Evolutionary conservation across 2,329 filamentous ascomycete genomes (phyloP), one percentile per base, ranked within the genome.

Genomic region (Pseudogymnoascus sp.): DNA sequence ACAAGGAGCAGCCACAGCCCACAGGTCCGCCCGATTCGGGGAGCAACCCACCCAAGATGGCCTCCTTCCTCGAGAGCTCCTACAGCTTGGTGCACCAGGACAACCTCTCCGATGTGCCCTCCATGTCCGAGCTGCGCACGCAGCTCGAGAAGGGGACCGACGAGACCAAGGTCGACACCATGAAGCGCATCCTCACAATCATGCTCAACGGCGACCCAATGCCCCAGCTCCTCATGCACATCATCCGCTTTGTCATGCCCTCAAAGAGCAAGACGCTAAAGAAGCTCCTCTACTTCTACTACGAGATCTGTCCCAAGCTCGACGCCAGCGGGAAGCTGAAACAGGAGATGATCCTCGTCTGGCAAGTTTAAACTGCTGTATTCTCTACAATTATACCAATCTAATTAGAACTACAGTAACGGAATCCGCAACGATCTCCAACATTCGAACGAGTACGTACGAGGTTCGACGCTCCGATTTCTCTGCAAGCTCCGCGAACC

Each of bases 281-380:
- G 85, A 99, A 99, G 82, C 84, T 99, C 66, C 85, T 99, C 63
- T 99, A 99, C 79, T 95, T 99, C 77, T 99, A 99, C 81, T 97
- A 97, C 76, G 95, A 99, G 79, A 95, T 97, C 75, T 97, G 95
- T 76, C 95, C 93, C 42, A 99, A 99, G 80, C 87, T 92, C 64
- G 95, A 99, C 77, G 82, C 88, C 62, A 88, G 82, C 74, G 95
- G 95, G 73, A 99, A 97, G 83, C 81, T 99, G 68, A 97, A 97
- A 83, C 95, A 99, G 79, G 95, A 99, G 80, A 97, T 97, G 91
- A 99, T 99, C 76, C 80, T 99, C 73, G 95, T 99, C 72, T 99
- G 23, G 23, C 23, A 26, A 4, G 23, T 26, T 26, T 26, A 26
- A 26, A 26, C 23, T 4, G 23, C 23, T 26, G 23, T 26, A 26